Conservation (phyloP, 139 green algal species). For the Gonium pectorale region DNA sequence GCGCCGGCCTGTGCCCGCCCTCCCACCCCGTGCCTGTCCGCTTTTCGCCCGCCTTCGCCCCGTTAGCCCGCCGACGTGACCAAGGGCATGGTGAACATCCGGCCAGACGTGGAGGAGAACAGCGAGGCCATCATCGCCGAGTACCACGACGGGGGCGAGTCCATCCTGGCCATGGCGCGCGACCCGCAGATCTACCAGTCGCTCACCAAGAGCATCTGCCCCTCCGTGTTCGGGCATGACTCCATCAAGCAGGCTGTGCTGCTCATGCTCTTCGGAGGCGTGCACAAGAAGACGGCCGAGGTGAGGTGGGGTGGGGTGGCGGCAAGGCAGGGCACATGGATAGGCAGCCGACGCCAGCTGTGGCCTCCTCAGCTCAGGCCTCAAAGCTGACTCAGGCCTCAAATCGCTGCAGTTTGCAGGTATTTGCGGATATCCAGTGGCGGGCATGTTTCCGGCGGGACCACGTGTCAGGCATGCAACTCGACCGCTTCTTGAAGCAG, state of each 20-base stretch:
- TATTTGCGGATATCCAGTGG: not conserved
- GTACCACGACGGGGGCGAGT: slow-evolving; percentile 64
- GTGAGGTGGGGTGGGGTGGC: slow-evolving; percentile 42
- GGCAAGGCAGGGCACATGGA: not conserved
- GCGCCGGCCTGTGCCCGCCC: too few species aligned
- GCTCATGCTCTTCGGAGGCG: slow-evolving; percentile 94
- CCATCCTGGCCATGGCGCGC: slow-evolving; percentile 57
- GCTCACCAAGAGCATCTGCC: slow-evolving; percentile 83
- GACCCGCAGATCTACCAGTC: slow-evolving; percentile 70
- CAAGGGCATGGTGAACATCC: slow-evolving; percentile 85
- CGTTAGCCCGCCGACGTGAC: slow-evolving; percentile 61
- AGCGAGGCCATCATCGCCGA: slow-evolving; percentile 73
- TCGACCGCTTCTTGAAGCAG: too few species aligned
- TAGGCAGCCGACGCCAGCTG: too few species aligned
- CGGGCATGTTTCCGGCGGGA: too few species aligned
- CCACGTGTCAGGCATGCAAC: too few species aligned
- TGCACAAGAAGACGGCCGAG: slow-evolving; percentile 90
- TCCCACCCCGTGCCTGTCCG: not conserved
- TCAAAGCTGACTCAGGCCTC: too few species aligned
- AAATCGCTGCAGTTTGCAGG: not conserved
- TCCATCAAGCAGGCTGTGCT: slow-evolving; percentile 92
- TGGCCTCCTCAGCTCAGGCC: too few species aligned
- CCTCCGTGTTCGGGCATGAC: slow-evolving; percentile 87
- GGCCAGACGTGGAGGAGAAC: slow-evolving; percentile 69
- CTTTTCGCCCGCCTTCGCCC: not conserved